Evolutionary conservation across 2,329 filamentous ascomycete genomes (phyloP).

Genomic region (Botrytis medusae): DNA sequence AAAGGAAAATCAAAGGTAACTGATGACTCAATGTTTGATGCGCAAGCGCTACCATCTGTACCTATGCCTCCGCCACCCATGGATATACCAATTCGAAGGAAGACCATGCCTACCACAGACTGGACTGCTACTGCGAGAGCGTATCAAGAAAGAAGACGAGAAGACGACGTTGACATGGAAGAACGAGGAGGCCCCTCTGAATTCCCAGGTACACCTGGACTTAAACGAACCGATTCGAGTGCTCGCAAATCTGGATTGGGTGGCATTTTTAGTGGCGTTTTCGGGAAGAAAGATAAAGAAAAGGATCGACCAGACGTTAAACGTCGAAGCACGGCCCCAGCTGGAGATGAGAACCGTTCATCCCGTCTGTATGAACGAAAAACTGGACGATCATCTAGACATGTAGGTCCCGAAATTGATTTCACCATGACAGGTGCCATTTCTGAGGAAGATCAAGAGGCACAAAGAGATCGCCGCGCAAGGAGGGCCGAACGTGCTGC

Average conservation of each 20-base stretch:
- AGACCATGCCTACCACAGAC: constrained; percentile 32
- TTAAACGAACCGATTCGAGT: constrained; percentile 62
- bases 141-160: constrained; percentile 62
- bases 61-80: constrained; percentile 38
- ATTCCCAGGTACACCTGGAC: constrained; percentile 26
- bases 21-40: constrained; percentile 31
- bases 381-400: constrained; percentile 42
- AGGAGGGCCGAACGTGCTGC: constrained; percentile 54
- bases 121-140: constrained; percentile 45
- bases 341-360: constrained; percentile 49
- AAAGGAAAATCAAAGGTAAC: constrained; percentile 46
- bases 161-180: constrained; percentile 62
- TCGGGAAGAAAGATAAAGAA: constrained; percentile 28
- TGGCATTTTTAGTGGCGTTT: constrained; percentile 62
- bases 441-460: constrained; percentile 59
- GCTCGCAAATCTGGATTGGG: constrained; percentile 60
- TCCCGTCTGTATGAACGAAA: constrained; percentile 42
- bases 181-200: constrained; percentile 51
- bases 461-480: constrained; percentile 60
- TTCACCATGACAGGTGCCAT: constrained; percentile 45
- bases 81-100: constrained; percentile 35
- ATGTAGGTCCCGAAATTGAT: constrained; percentile 49
- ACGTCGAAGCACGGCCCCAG: constrained; percentile 51
- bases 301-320: constrained; percentile 48
- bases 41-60: constrained; percentile 34